Base-by-base conservation (phyloP, 257 asterid genomes). In the Nicotiana attenuata region DNA sequence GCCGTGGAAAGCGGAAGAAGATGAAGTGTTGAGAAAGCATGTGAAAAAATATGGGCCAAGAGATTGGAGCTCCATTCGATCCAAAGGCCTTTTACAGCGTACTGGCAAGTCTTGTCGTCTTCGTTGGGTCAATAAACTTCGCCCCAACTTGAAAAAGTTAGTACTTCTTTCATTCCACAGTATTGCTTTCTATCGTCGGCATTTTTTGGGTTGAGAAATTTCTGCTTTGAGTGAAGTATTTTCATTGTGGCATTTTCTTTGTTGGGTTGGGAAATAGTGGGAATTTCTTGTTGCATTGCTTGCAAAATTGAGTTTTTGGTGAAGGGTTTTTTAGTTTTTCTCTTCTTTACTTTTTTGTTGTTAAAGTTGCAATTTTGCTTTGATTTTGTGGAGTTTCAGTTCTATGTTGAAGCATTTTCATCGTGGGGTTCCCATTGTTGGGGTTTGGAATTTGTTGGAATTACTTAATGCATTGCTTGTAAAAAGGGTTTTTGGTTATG, bases 61-160 rank as follows among this genome's bases (percentile, higher is more conserved):
- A 67, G 97, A 93, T 80, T 95, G 98, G 99, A 95, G 97, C 97
- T 92, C 98, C 94, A 89, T 95, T 95, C 99, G 95, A 92, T 92
- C 97, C 97, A 95, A 93, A 87, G 99, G 99, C 66, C 97, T 95
- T n/a, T 81, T 95, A 68, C 88, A 84, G n/a, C 90, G 99, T 7
- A 92, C 97, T 73, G 99, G 97, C n/a, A 95, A 95, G 66, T 95
- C 99, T 22, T 95, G 99, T 81, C 97, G 98, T 77, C 97, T 95
- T 79, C 97, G 99, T 28, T 95, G 99, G 98, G 99, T 95, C 69
- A 95, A 95, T 82, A 95, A 93, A 87, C 99, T 95, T 85, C 90
- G 97, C 2, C 99, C 99, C 83, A 85, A 92, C 90, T 88, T 95
- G 90, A 92, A 92, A 81, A 90, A 82, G 96, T 92, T 87, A 5